Evolutionary conservation across 192 early-diverging fungal species (phyloP), one percentile per base, ranked within the genome.

Genomic region (Linnemannia zychae): DNA sequence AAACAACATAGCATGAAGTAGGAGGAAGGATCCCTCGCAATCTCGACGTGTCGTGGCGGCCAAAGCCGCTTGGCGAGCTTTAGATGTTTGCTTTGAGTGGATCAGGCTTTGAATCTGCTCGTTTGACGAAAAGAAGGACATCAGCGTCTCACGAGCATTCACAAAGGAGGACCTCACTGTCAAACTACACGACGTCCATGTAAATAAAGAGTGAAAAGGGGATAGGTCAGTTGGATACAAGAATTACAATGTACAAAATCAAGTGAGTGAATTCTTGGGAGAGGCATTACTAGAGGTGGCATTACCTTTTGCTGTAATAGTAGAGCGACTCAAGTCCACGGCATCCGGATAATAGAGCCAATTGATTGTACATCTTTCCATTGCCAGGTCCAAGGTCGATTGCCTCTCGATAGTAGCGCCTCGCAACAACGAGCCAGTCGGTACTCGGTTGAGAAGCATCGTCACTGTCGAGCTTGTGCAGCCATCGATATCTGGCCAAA

Each of bases 1-100:
- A 78, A 92, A 92, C 31, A 92, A 76, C 91, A 92, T 90, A 17
- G 90, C 89, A 46, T 92, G 91, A 5, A 92, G 79, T 24, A 89
- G 78, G 28, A 90, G 57, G 69, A 88, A 91, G 6, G 90, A 73
- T 7, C 69, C 75, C 57, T 88, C 79, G 57, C 79, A 76, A 34
- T 80, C 71, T 36, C 74, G 75, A 16, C 76, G 53, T 28, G 76
- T 84, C 68, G 73, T 72, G 34, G 52, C 69, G 31, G 57, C 70
- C 12, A 67, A 36, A 44, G 71, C 49, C 28, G 44, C 79, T 44
- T 78, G 72, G 36, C 68, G 78, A 50, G 67, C 52, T 71, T 79
- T 81, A 37, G 72, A 57, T 60, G 77, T 80, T 24, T 75, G 68
- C 72, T 86, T 80, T 49, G 75, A 48, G 6, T 74, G 76, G 20